Evolutionary conservation across 2,329 filamentous ascomycete species (phyloP).

Genomic region (Cladosporium austrohemisphaericum): DNA sequence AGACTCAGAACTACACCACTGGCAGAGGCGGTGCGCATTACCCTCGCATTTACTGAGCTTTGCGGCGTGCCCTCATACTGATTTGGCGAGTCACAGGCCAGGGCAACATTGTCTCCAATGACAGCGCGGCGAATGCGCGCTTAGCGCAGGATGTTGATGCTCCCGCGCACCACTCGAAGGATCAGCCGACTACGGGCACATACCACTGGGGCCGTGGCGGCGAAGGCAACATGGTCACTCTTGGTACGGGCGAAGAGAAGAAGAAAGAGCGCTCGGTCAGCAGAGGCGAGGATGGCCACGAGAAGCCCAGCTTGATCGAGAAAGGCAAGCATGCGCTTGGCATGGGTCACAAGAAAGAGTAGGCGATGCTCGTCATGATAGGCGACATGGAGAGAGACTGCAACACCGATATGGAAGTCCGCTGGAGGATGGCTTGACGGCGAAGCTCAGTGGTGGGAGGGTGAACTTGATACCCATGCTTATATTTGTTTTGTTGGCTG

Average conservation of each 20-base stretch:
- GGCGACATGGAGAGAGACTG: too few relatives aligned
- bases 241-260: constrained; percentile 38
- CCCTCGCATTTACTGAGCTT: not conserved
- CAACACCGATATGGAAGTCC: not conserved
- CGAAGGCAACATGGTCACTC: constrained; percentile 61
- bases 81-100: constrained; percentile 47
- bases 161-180: constrained; percentile 42
- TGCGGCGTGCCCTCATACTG: not conserved
- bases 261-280: constrained; percentile 17
- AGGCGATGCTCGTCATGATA: too few relatives aligned
- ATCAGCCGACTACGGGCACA: constrained; percentile 51
- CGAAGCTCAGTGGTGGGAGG: not conserved
- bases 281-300: constrained; percentile 22
- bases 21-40: constrained; percentile 69
- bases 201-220: constrained; percentile 71
- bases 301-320: constrained; percentile 42
- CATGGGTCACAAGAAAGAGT: constrained; percentile 38
- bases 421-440: not conserved
- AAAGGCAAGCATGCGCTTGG: constrained; percentile 53
- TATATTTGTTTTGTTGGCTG: too few relatives aligned
- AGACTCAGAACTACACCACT: constrained; percentile 79
- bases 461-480: constrained; percentile 4
- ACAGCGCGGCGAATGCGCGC: constrained; percentile 68
- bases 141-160: constrained; percentile 77
- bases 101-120: constrained; percentile 82